phyloP scores from a whole-genome alignment of 352 stramenopile genomes.

The Thraustochytrium sp. region DNA sequence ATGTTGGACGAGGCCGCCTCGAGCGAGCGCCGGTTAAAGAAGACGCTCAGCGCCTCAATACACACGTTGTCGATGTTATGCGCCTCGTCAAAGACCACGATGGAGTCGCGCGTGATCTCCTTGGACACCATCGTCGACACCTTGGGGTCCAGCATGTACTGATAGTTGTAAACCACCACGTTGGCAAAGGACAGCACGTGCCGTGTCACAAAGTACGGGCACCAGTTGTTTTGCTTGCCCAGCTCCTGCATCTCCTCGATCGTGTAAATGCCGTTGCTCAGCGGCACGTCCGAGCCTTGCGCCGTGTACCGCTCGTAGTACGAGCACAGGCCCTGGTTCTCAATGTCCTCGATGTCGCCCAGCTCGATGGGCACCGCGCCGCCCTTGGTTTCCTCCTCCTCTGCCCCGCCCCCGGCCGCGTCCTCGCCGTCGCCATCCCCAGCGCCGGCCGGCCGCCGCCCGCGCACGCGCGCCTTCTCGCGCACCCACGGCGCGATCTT shows the following conservation, averaged over 20 bases:
- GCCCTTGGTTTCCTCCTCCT: neutral
- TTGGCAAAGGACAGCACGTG: conserved; percentile 94
- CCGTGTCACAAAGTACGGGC: conserved; percentile 96
- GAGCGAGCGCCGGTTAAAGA: conserved; percentile 82
- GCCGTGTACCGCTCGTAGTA: conserved; percentile 65
- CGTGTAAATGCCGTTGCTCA: conserved; percentile 90
- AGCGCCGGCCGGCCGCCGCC: neutral
- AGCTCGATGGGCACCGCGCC: neutral
- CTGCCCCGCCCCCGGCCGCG: neutral
- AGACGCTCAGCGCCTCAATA: conserved; percentile 95
- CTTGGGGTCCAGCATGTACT: conserved; percentile 99
- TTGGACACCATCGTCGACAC: conserved; percentile 79
- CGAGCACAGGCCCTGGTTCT: conserved; percentile 49
- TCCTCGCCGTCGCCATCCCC: neutral
- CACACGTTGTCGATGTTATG: conserved; percentile 99
- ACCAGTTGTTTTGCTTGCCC: conserved; percentile 82
- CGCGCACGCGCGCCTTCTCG: conserved; percentile 14
- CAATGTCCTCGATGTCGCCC: conserved; percentile 47
- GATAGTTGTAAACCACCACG: conserved; percentile 99
- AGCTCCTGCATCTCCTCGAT: conserved; percentile 91
- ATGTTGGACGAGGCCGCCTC: conserved; percentile 85
- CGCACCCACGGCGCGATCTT: conserved; percentile 97
- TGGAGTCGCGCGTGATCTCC: conserved; percentile 84
- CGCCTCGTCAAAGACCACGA: conserved; percentile 84
- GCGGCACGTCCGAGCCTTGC: conserved; percentile 76